A percentile compares a stretch with the other conserved stretches of the same genome.
Evolutionary conservation across 139 green algal genomes (phyloP).

Genomic region (Tetraselmis chui): DNA sequence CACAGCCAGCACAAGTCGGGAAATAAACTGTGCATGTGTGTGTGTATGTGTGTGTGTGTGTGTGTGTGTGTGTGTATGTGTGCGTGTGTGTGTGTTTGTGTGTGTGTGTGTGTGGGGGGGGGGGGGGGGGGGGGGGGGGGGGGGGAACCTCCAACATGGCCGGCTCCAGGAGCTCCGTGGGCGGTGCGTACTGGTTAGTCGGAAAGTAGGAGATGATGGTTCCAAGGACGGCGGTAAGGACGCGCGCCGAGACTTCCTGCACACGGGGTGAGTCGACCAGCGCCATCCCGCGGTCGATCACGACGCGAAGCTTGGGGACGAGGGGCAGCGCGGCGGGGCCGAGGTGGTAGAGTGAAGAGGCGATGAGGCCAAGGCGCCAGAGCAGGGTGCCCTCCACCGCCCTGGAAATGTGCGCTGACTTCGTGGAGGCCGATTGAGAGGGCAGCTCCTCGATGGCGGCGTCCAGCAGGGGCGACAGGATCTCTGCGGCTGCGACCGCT

Average conservation of each 20-base stretch:
- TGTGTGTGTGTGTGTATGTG: no score
- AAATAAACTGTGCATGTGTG: no score
- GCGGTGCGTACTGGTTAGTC: conserved; percentile 25
- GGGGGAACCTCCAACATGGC: not conserved
- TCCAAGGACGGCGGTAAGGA: conserved; percentile 19
- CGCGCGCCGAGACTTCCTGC: conserved; percentile 12
- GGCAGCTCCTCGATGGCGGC: conserved; percentile 11
- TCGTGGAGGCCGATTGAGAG: not conserved
- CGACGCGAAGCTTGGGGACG: not conserved
- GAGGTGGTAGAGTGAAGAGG: conserved; percentile 15
- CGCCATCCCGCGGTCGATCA: not conserved
- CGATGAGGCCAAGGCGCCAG: conserved; percentile 37
- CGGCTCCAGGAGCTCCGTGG: not conserved
- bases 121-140: no score
- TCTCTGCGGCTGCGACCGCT: conserved; percentile 5
- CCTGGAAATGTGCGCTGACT: not conserved
- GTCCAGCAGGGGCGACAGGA: conserved; percentile 5
- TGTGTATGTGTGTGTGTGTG: no score
- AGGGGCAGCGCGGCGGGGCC: conserved; percentile 16
- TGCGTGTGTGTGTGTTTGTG: no score
- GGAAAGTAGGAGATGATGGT: conserved; percentile 30
- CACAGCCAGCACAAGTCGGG: no score
- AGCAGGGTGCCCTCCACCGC: conserved; percentile 24
- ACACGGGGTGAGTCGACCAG: conserved; percentile 4
- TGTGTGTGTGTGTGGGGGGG: not conserved